Base-by-base conservation (phyloP, 495 filamentous ascomycete genomes). In the Hyphodiscus hymeniophilus region DNA sequence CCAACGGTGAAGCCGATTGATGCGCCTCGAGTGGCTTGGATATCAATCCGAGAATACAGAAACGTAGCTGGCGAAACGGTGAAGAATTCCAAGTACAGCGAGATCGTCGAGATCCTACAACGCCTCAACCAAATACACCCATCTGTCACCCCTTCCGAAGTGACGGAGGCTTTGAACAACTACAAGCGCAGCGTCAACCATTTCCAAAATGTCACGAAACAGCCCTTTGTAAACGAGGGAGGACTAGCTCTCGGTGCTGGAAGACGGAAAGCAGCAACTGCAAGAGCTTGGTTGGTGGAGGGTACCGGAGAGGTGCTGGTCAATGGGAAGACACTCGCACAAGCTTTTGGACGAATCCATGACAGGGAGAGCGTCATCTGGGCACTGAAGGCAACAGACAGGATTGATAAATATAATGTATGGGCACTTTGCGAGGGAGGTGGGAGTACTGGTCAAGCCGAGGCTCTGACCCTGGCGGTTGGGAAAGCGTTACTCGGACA, bases 401-500 rank as follows among this genome's bases (percentile, higher is more conserved):
- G 92, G 45, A 62, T 94, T 48, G 89, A 94, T 66, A 96, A 94
- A 66, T 99, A 99, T 69, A 99, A 99, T 61, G 86, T 95, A 11
- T 99, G 85, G 84, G 87, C 81, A 44, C 69, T 80, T 10, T 85
- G 89, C 3, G 71, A 67, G 32, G 92, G 92, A 30, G 92, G 92
- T 47, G 92, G 92, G 54, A 81, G 80, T 20, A 99, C 92, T 8
- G 92, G 92, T 3, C 92, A 99, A 67, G 94, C 92, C 8, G 92
- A 97, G 68, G 89, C 92, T 20, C 77, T 95, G 53, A 94, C 94
- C 43, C 67, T 99, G 72, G 92, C 84, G n/a, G 75, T 94, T 63
- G 85, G 84, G 36, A 89, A 89, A 58, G 92, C 87, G 13, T 67
- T 99, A 67, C 59, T 94, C 64, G 78, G 87, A 46, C 90, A 96